phyloP scores from a whole-genome alignment of 2,329 filamentous ascomycete genomes.

The Fulvia fulva region DNA sequence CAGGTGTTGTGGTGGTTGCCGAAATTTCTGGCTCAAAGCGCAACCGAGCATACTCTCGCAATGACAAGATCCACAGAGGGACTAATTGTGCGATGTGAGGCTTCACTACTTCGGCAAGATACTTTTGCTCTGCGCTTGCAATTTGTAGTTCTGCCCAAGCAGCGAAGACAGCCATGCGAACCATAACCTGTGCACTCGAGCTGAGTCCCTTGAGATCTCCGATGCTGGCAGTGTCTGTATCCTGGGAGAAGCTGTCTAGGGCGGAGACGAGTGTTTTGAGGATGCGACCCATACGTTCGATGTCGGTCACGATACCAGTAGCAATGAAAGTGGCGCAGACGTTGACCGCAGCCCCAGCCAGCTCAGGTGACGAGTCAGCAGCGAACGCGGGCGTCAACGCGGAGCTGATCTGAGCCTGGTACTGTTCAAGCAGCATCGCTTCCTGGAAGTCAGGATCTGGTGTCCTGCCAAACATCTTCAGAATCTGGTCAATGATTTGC shows the following conservation, averaged over 20 bases:
- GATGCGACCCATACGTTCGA: slow-evolving; percentile 98
- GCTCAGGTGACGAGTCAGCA: slow-evolving; percentile 88
- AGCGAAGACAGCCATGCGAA: slow-evolving; percentile 94
- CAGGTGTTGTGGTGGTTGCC: slow-evolving; percentile 72
- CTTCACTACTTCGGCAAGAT: slow-evolving; percentile 80
- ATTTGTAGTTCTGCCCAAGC: slow-evolving; percentile 98
- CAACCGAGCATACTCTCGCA: slow-evolving; percentile 88
- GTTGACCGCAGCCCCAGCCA: slow-evolving; percentile 92
- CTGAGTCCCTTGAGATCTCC: slow-evolving; percentile 90
- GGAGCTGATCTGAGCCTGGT: slow-evolving; percentile 96
- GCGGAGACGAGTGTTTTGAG: slow-evolving; percentile 88
- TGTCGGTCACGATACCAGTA: slow-evolving; percentile 93
- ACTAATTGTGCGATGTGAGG: slow-evolving; percentile 87
- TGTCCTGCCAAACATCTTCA: slow-evolving; percentile 94
- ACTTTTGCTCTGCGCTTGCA: slow-evolving; percentile 85
- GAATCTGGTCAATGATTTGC: slow-evolving; percentile 86
- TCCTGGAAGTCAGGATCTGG: slow-evolving; percentile 98
- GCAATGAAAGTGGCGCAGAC: slow-evolving; percentile 98
- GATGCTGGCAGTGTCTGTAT: slow-evolving; percentile 77
- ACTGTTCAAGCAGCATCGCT: slow-evolving; percentile 92
- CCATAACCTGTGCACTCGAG: slow-evolving; percentile 96
- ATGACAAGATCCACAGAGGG: slow-evolving; percentile 86
- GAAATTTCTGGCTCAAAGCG: slow-evolving; percentile 97
- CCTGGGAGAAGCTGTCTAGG: slow-evolving; percentile 81
- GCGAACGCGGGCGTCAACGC: slow-evolving; percentile 95